Conservation (phyloP, 169 alveolate species). For the Cryptosporidium xiaoi region DNA sequence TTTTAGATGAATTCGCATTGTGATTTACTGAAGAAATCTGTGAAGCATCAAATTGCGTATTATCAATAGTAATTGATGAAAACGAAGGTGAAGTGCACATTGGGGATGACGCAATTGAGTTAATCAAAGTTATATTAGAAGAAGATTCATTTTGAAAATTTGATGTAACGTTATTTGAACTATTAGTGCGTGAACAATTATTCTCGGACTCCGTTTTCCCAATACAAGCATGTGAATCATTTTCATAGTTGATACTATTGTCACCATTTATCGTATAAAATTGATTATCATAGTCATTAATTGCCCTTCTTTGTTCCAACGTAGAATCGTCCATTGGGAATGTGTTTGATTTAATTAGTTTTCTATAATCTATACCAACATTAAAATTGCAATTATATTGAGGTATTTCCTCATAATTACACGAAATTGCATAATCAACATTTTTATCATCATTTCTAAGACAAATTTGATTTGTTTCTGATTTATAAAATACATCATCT, state of each 20-base stretch:
- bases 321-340: no score
- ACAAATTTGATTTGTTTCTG: no score
- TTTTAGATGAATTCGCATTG: no score
- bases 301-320: no score
- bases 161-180: slow-evolving; percentile 11
- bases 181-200: neutral
- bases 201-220: neutral
- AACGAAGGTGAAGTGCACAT: neutral
- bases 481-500: neutral
- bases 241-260: neutral
- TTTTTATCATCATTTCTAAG: no score
- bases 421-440: no score
- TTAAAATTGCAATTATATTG: no score
- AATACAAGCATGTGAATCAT: neutral
- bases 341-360: neutral
- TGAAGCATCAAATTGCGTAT: neutral
- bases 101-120: slow-evolving; percentile 18
- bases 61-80: slow-evolving; percentile 1
- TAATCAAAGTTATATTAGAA: slow-evolving; percentile 11
- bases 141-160: neutral
- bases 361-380: neutral
- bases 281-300: neutral
- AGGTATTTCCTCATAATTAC: no score
- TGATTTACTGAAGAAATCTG: no score
- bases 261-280: neutral